Percentiles rank a stretch among this genome's conserved stretches.
These are phyloP conservation scores for Gracilaria vermiculophylla DNA, from an alignment of 23 red algal genomes.

Conservation along the genomic window DNA sequence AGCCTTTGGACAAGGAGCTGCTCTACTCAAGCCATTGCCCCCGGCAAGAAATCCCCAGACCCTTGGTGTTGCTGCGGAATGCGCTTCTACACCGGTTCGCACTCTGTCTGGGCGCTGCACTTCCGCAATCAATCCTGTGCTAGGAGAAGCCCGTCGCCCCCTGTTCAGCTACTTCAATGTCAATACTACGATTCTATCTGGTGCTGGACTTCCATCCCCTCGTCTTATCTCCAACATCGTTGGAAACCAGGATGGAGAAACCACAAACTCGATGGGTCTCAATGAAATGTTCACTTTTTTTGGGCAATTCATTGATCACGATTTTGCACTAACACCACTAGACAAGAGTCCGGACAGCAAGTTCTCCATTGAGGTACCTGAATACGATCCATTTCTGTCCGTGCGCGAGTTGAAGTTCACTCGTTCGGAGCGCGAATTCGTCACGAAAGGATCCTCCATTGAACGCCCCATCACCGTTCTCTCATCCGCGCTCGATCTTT, in stretches of 20 bases:
- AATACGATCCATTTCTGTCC: conserved; percentile 11
- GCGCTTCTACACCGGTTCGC: background rate
- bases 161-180: conserved; percentile 36
- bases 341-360: background rate
- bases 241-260: conserved; percentile 15
- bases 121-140: background rate
- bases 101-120: conserved; percentile 10
- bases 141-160: conserved; percentile 16
- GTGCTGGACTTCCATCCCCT: conserved; percentile 7
- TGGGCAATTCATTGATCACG: conserved; percentile 53
- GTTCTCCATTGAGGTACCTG: conserved; percentile 31
- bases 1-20: background rate
- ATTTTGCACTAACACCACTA: conserved; percentile 3
- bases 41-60: background rate
- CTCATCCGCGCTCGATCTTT: conserved; percentile 32
- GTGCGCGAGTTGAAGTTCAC: conserved; percentile 10
- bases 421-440: conserved; percentile 8
- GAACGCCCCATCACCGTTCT: conserved; percentile 37
- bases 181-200: background rate
- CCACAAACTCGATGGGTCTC: conserved; percentile 13
- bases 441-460: background rate
- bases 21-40: background rate
- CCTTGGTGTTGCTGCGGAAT: background rate
- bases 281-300: conserved; percentile 50
- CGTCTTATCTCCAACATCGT: conserved; percentile 59